Percentiles rank a stretch among this genome's conserved stretches.
These are phyloP conservation scores for Drechslera avenae DNA, from an alignment of 2,329 filamentous ascomycete genomes.

Conservation along the genomic window DNA sequence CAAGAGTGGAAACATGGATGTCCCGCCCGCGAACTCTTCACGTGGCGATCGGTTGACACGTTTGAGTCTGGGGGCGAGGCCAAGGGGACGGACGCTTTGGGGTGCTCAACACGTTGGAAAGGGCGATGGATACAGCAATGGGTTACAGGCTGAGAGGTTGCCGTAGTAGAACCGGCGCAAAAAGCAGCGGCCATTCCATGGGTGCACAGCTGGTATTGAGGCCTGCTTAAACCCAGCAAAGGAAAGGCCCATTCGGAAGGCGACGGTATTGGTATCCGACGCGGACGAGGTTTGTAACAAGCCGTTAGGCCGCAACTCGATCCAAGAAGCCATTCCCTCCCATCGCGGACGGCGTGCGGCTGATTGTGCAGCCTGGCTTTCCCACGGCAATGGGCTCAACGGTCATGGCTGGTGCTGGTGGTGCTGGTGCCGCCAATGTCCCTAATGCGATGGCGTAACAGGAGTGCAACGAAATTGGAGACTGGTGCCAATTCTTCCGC, in stretches of 20 bases:
- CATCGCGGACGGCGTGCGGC: no score
- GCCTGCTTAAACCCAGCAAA: no score
- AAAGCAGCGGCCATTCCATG: no score
- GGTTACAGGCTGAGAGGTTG: no score
- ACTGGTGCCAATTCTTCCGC: constrained; percentile 8
- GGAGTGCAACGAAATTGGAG: constrained; percentile 2
- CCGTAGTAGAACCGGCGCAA: no score
- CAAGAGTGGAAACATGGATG: constrained; percentile 10
- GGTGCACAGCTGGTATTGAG: no score
- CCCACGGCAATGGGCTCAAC: no score
- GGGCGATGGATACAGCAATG: not conserved
- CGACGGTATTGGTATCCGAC: no score
- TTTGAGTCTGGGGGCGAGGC: not conserved
- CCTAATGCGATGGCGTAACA: not conserved
- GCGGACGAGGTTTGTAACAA: not conserved
- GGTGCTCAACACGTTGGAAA: not conserved
- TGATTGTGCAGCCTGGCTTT: no score
- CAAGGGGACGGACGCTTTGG: not conserved
- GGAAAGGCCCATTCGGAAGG: no score
- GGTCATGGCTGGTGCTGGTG: not conserved
- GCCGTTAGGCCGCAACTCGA: constrained; percentile 1
- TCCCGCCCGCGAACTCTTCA: not conserved
- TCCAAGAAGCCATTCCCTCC: not conserved
- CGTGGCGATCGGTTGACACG: constrained; percentile 1
- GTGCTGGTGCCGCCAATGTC: not conserved